A percentile compares a stretch with the other conserved stretches of the same genome.
These are phyloP conservation scores for Alternaria sp. DNA, from an alignment of 2,329 filamentous ascomycete genomes.

Conservation along the genomic window DNA sequence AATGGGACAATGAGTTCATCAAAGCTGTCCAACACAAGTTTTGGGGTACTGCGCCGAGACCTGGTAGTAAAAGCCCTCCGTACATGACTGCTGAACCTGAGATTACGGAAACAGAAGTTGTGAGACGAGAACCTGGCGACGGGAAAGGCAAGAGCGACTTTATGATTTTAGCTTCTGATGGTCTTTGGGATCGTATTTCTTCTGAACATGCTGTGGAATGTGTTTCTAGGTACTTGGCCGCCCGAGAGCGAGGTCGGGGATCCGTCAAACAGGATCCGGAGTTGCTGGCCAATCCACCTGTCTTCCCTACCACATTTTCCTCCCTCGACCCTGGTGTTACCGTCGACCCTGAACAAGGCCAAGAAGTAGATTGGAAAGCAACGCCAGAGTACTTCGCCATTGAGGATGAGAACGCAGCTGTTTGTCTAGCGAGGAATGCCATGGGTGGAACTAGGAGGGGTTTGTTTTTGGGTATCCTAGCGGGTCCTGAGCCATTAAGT, in stretches of 20 bases:
- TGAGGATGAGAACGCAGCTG: constrained; percentile 62
- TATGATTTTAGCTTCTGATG: constrained; percentile 72
- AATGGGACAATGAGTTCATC: constrained; percentile 66
- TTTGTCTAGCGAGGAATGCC: constrained; percentile 62
- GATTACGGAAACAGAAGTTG: constrained; percentile 64
- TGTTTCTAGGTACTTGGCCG: constrained; percentile 64
- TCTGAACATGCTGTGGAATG: constrained; percentile 66
- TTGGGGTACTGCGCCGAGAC: constrained; percentile 58
- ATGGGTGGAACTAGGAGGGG: constrained; percentile 58
- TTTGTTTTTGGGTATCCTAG: constrained; percentile 52
- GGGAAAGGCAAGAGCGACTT: constrained; percentile 56
- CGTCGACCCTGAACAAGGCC: constrained; percentile 44
- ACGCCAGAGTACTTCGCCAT: constrained; percentile 57
- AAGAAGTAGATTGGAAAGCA: constrained; percentile 52
- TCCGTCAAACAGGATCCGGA: constrained; percentile 28
- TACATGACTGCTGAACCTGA: constrained; percentile 74
- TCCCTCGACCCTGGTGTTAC: constrained; percentile 44
- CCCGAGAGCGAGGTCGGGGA: constrained; percentile 39
- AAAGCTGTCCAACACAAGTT: constrained; percentile 56
- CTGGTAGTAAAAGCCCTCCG: constrained; percentile 64
- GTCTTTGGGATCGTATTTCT: constrained; percentile 69
- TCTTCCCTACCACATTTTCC: constrained; percentile 14
- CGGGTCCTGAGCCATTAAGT: constrained; percentile 41
- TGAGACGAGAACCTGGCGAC: constrained; percentile 42
- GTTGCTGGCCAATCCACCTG: constrained; percentile 11